Evolutionary conservation across 2,329 filamentous ascomycete species (phyloP).

Genomic region (Beauveria australis): DNA sequence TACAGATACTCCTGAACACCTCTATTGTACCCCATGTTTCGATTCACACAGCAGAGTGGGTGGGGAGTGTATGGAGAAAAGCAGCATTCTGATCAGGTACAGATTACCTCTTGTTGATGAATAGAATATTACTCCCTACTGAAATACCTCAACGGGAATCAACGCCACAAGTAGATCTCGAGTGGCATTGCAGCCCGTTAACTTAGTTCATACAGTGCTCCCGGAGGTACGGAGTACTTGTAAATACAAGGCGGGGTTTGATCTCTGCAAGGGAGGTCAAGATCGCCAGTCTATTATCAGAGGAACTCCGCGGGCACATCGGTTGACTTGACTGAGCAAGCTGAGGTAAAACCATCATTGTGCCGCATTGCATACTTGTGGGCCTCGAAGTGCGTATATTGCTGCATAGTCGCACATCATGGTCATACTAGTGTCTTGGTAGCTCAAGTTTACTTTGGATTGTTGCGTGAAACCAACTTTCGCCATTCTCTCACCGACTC

Average conservation of each 20-base stretch:
- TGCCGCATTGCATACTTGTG: background rate
- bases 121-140: background rate
- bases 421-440: background rate
- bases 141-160: background rate
- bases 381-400: background rate
- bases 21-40: background rate
- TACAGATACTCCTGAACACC: too few species aligned
- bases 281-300: background rate
- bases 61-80: background rate
- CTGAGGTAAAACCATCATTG: background rate
- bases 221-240: too few species aligned
- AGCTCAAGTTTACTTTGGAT: background rate
- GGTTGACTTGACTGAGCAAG: background rate
- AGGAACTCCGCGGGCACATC: background rate
- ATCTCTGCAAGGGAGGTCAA: background rate
- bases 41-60: background rate
- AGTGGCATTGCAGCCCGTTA: background rate
- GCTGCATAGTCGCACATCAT: background rate
- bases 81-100: background rate
- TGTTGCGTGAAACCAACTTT: too few species aligned
- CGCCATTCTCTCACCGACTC: too few species aligned
- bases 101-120: background rate
- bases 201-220: background rate
- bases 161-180: background rate
- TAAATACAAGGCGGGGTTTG: too few species aligned